Conservation (phyloP, 805 yeast species). For the Spathaspora gorwiae region DNA sequence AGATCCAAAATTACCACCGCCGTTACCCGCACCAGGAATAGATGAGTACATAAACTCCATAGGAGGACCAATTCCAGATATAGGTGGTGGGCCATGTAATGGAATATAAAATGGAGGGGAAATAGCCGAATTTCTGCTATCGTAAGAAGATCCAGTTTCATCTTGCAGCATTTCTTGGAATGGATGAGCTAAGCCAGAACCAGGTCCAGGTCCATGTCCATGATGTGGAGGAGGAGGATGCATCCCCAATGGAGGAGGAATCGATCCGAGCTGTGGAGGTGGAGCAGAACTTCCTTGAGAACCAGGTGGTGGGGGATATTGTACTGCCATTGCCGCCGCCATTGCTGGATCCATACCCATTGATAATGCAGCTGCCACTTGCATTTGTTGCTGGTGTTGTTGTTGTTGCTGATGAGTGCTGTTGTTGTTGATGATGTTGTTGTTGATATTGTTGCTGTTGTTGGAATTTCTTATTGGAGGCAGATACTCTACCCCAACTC, state of each 20-base stretch:
- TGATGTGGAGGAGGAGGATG: neutral
- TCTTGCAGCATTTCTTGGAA: neutral
- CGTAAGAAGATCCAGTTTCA: neutral
- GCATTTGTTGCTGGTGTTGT: slow-evolving; percentile 27
- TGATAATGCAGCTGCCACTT: slow-evolving; percentile 34
- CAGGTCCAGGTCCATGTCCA: neutral
- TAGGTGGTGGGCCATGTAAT: neutral
- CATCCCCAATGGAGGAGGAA: neutral
- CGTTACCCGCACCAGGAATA: slow-evolving; percentile 1
- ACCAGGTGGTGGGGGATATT: slow-evolving; percentile 14
- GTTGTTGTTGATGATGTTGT: slow-evolving; percentile 20
- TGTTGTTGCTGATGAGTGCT: slow-evolving; percentile 28
- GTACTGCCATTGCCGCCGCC: slow-evolving; percentile 20
- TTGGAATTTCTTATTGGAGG: slow-evolving; percentile 28
- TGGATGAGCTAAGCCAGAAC: neutral
- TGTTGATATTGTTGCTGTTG: slow-evolving; percentile 22
- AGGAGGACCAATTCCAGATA: neutral
- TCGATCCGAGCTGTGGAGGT: neutral
- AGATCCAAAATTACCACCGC: neutral
- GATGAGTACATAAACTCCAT: neutral
- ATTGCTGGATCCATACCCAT: slow-evolving; percentile 38
- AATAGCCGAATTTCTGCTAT: neutral
- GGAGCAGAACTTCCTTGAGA: neutral
- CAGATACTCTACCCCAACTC: slow-evolving; percentile 70
- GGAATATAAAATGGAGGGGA: slow-evolving; percentile 1